phyloP scores from a whole-genome alignment of 2,329 filamentous ascomycete species.

The Colletotrichum agaves region DNA sequence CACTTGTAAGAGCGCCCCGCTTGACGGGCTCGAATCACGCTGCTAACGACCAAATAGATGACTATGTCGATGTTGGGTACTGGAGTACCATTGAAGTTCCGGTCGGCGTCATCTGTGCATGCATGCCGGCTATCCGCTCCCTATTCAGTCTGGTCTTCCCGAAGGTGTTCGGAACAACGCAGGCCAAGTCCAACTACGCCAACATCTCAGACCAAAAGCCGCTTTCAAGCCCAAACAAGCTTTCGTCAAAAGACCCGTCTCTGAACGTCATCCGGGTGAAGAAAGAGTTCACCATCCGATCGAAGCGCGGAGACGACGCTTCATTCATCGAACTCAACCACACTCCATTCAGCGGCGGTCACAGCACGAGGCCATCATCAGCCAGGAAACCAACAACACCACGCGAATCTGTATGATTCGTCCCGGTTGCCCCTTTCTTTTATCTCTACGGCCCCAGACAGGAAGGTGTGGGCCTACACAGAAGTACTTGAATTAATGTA shows the following conservation, averaged over 20 bases:
- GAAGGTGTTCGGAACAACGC: slow-evolving; percentile 45
- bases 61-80: slow-evolving; percentile 30
- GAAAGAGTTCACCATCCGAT: slow-evolving; percentile 28
- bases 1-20: slow-evolving; percentile 6
- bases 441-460: neutral
- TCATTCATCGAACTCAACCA: slow-evolving; percentile 14
- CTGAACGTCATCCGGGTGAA: slow-evolving; percentile 14
- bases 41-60: slow-evolving; percentile 45
- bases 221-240: slow-evolving; percentile 1
- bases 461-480: slow-evolving; percentile 8
- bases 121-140: slow-evolving; percentile 46
- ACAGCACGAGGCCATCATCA: slow-evolving; percentile 6
- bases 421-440: neutral
- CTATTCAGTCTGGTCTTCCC: slow-evolving; percentile 49
- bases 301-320: slow-evolving; percentile 22
- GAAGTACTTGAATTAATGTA: slow-evolving; percentile 19
- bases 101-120: slow-evolving; percentile 33
- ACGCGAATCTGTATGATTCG: slow-evolving; percentile 11
- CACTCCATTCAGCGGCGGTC: slow-evolving; percentile 9
- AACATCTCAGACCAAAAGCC: slow-evolving; percentile 19
- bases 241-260: slow-evolving; percentile 5
- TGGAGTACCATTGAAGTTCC: slow-evolving; percentile 37
- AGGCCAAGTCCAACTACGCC: slow-evolving; percentile 26
- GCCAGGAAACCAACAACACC: slow-evolving; percentile 14
- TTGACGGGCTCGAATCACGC: slow-evolving; percentile 41